phyloP scores from a whole-genome alignment of 495 filamentous ascomycete genomes.

The Aspergillus bertholletiae region DNA sequence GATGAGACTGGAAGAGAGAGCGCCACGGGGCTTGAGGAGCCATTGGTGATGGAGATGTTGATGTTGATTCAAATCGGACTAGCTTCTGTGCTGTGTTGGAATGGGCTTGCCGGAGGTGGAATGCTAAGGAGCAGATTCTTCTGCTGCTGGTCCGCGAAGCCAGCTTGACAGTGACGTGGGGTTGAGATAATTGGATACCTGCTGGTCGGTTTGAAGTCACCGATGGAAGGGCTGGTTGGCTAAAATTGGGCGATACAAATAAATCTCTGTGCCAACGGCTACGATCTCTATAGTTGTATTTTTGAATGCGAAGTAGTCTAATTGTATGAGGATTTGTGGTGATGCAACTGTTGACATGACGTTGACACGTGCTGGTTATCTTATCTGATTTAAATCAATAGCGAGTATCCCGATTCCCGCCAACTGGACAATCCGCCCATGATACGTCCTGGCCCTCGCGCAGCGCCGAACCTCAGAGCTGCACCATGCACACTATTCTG shows the following conservation, averaged over 20 bases:
- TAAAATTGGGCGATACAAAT: no score
- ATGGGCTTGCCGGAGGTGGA: background rate
- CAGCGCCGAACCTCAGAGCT: no score
- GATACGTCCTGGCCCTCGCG: no score
- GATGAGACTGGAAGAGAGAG: constrained; percentile 58
- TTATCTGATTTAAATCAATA: constrained; percentile 13
- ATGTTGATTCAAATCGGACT: background rate
- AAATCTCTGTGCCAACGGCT: no score
- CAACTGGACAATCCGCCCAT: background rate
- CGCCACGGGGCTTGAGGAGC: constrained; percentile 60
- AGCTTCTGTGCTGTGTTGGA: background rate
- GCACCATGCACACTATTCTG: no score
- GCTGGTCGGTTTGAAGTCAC: background rate
- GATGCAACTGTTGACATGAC: constrained; percentile 10
- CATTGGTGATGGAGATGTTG: background rate
- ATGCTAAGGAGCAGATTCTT: background rate
- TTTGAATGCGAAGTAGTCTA: background rate
- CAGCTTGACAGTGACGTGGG: background rate
- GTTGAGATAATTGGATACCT: background rate
- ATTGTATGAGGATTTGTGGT: background rate
- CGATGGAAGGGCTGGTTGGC: no score
- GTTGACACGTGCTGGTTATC: constrained; percentile 16
- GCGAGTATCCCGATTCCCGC: background rate
- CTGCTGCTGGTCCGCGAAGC: background rate
- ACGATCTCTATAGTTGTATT: no score